Evolutionary conservation across 1,139 yeast genomes (phyloP).

Genomic region (Saccharomycopsis phalli): DNA sequence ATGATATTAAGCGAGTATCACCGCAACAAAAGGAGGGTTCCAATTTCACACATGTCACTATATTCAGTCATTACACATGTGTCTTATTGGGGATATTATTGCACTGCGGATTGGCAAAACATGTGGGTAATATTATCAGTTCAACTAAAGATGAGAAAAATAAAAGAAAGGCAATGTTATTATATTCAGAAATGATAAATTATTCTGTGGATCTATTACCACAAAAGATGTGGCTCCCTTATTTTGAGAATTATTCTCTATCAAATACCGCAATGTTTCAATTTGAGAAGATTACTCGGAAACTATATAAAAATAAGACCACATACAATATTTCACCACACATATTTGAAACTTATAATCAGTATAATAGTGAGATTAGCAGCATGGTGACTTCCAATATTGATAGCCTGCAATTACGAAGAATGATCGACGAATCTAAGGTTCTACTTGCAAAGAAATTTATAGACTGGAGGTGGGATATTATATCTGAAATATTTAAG

Average conservation of each 20-base stretch:
- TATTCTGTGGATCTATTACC: constrained; percentile 51
- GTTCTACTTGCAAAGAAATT: constrained; percentile 74
- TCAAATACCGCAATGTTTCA: constrained; percentile 25
- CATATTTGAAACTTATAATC: constrained; percentile 11
- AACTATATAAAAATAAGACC: constrained; percentile 31
- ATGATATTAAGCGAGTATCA: constrained; percentile 21
- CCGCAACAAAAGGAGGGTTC: neutral
- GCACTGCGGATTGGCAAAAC: constrained; percentile 45
- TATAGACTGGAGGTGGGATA: constrained; percentile 83
- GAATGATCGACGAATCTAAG: constrained; percentile 56
- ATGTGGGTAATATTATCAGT: constrained; percentile 41
- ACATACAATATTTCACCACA: constrained; percentile 21
- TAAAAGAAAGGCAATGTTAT: constrained; percentile 50
- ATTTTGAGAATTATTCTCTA: constrained; percentile 2
- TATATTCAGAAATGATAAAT: constrained; percentile 54
- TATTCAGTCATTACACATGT: constrained; percentile 51
- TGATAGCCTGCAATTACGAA: constrained; percentile 66
- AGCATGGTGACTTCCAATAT: constrained; percentile 34
- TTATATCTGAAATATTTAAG: constrained; percentile 55
- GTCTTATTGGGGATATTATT: constrained; percentile 45
- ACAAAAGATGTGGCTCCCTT: constrained; percentile 4
- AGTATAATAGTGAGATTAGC: constrained; percentile 6
- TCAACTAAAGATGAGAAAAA: constrained; percentile 37
- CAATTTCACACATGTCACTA: constrained; percentile 23
- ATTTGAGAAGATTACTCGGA: constrained; percentile 39